Base-by-base conservation (phyloP, 1,284 basidiomycete genomes). In the Rhodotorula mucilaginosa region DNA sequence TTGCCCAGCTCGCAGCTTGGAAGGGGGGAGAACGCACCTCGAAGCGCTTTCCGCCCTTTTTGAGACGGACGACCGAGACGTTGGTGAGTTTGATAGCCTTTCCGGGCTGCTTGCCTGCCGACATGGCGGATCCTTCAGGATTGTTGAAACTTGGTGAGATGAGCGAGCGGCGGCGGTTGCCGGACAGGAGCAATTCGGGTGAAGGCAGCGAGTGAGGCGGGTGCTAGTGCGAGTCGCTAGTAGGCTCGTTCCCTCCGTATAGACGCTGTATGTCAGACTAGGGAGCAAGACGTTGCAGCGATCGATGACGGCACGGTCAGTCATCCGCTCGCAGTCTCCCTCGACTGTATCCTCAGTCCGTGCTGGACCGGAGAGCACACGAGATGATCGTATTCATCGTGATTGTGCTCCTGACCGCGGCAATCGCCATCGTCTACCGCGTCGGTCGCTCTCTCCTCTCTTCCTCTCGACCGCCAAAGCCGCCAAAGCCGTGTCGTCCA, bases 21-120 rank as follows among this genome's bases (percentile, higher is more conserved):
- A 26, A 19, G 47, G 39, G 29, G 26, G 29, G 46, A n/a, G 26
- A 44, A 77, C 83, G 64, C 74, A 92, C 92, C 86, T 99, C 97
- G 81, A 97, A 99, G 64, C 97, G 88, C 83, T 98, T 98, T 46
- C 97, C 97, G 59, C 90, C 93, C 81, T 97, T 97, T 84, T 94
- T 97, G 64, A 97, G 85, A 59, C 94, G 88, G 47, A 99, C 95
- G 80, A 98, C 87, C 52, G 94, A 96, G 65, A 98, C 95, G 81
- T 98, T 98, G 6, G 96, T 98, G 58, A 98, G 85, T 91, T 92
- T 93, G 83, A 93, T 93, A 81, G 92, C 90, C 79, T 89, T 90
- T 8, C 91, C 91, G 29, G 91, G 91, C 77, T 92, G 91, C 64
- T 93, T 86, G 76, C 93, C 75, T 3, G 72, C 74, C 16, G 70